Base-by-base conservation (phyloP, 441 rosid species). In the Erodium texanum region DNA sequence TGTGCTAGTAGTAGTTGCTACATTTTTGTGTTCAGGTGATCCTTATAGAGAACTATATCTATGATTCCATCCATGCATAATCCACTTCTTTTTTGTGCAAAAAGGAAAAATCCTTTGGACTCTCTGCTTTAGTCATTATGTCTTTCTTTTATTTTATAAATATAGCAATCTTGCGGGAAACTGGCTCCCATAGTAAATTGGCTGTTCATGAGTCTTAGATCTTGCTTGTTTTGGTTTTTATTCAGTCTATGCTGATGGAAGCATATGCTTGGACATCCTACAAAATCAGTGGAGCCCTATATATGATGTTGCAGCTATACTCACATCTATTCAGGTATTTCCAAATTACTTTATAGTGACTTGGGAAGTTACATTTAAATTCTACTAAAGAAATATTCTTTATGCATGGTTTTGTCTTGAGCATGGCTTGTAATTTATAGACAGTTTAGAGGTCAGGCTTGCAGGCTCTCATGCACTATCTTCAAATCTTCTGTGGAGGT, bases 241-340 rank as follows among this genome's bases (percentile, higher is more conserved):
- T 66, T 54, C 78, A 86, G 90, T 86, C 65, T 86, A 86, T 70
- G 90, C 88, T 11, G 90, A 86, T 82, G 88, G 90, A 69, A 82
- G 90, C 59, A 83, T 84, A 74, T 86, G 91, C 69, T 78, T 86
- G 78, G 89, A 85, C 73, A 87, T 87, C 22, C 71, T 87, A 68
- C 92, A 87, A 80, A 87, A 87, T 67, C 86, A 85, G 19, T 87
- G 92, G 89, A 87, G 87, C 66, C 92, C 92, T 0, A 86, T 86
- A 43, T 84, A 86, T 19, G 86, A 86, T 38, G 88, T 84, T 0
- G 78, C 90, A 20, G 88, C 88, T 0, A 78, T 87, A 45, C 87
- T 87, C 70, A 87, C 89, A 20, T 87, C 92, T 1, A 87, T 87
- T 61, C 92, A 83, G 89, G 86, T 86, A 65, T n/a, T 71, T 71